Evolutionary conservation across 768 basidiomycete species (phyloP).

Genomic region (Hemileccinum rubropunctum): DNA sequence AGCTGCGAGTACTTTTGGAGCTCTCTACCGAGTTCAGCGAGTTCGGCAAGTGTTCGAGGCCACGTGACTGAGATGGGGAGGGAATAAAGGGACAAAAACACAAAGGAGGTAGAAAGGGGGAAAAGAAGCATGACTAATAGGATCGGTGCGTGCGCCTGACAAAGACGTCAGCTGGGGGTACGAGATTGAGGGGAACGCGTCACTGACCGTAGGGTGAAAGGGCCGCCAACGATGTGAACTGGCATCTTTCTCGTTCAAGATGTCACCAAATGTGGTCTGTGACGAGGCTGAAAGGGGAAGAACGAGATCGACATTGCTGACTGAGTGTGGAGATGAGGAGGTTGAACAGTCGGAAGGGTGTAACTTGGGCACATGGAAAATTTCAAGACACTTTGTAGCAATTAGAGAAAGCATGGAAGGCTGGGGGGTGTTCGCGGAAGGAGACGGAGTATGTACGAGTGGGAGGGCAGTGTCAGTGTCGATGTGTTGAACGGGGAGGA

Average conservation of each 20-base stretch:
- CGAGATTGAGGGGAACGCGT: not conserved
- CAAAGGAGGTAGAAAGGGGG: constrained; percentile 60
- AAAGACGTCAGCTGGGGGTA: constrained; percentile 7
- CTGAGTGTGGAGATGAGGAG: constrained; percentile 45
- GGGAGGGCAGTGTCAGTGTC: constrained; percentile 6
- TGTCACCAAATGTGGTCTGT: constrained; percentile 43
- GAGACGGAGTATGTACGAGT: not conserved
- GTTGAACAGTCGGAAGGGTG: constrained; percentile 40
- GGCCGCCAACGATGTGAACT: constrained; percentile 29
- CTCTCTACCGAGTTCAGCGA: constrained; percentile 71
- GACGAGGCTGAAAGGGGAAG: constrained; percentile 58
- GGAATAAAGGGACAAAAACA: constrained; percentile 45
- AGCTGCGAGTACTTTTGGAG: constrained; percentile 78
- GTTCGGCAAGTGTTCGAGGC: constrained; percentile 73
- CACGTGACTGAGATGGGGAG: constrained; percentile 72
- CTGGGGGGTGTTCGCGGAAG: constrained; percentile 16
- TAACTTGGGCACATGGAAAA: constrained; percentile 47
- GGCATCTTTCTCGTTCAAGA: constrained; percentile 39
- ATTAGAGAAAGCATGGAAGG: constrained; percentile 53
- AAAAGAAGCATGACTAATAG: constrained; percentile 69
- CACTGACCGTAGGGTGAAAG: constrained; percentile 37
- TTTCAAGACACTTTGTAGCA: constrained; percentile 49
- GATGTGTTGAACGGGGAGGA: constrained; percentile 31
- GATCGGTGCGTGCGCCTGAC: constrained; percentile 54
- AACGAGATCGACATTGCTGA: constrained; percentile 41